These are phyloP conservation scores for Sugiyamaella sp. DNA, from an alignment of 1,139 yeast genomes.

Conservation along the genomic window DNA sequence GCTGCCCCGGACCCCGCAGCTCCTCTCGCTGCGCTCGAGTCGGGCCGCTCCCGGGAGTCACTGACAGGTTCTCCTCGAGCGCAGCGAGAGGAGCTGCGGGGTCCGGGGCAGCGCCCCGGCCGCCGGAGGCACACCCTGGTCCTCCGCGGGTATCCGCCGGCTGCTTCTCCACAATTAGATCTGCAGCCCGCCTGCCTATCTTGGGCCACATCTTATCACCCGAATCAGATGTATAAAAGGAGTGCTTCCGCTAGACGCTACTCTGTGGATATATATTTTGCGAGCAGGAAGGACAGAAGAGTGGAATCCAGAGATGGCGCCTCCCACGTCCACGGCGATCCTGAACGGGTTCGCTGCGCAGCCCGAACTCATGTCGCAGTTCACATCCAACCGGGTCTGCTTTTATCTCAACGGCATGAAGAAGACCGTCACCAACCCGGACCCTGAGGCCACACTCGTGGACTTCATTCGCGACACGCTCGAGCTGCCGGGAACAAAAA, in stretches of 20 bases:
- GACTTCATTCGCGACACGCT: conserved; percentile 45
- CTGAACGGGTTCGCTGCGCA: conserved; percentile 6
- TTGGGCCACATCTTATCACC: too few relatives aligned
- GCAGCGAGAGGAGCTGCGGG: too few relatives aligned
- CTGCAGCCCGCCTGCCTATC: too few relatives aligned
- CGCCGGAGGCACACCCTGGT: too few relatives aligned
- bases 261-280: neutral
- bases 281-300: neutral
- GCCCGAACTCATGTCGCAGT: conserved; percentile 1
- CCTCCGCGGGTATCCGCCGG: too few relatives aligned
- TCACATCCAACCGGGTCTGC: conserved; percentile 32
- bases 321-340: conserved; percentile 6
- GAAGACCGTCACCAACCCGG: conserved; percentile 43
- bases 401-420: conserved; percentile 48
- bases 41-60: too few relatives aligned
- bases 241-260: neutral
- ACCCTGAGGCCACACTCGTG: conserved; percentile 48
- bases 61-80: too few relatives aligned
- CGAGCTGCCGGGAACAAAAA: conserved; percentile 49
- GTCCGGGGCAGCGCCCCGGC: too few relatives aligned
- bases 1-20: too few relatives aligned
- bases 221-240: too few relatives aligned
- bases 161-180: too few relatives aligned
- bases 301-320: neutral
- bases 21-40: too few relatives aligned